These are phyloP conservation scores for Nemophila menziesii DNA, from an alignment of 257 asterid genomes.

Conservation along the genomic window DNA sequence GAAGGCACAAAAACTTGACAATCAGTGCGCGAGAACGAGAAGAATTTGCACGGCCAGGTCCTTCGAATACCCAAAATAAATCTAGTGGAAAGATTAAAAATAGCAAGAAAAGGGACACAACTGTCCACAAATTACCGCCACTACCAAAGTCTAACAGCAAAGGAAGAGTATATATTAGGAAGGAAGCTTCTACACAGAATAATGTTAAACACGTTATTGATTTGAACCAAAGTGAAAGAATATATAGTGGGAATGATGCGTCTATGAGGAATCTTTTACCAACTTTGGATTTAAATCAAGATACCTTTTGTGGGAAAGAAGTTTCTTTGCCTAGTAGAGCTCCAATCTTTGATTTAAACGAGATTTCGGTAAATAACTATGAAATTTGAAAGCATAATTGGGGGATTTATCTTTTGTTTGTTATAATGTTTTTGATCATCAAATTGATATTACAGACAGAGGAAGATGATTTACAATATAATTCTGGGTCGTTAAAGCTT, in stretches of 20 bases:
- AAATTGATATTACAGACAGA: conserved; percentile 32
- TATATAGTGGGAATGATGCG: conserved; percentile 22
- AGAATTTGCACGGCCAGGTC: conserved; percentile 6
- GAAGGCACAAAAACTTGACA: conserved; percentile 29
- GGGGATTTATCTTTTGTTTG: too few relatives aligned
- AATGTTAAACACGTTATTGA: conserved; percentile 10
- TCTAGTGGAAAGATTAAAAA: conserved; percentile 16
- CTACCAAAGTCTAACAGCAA: conserved; percentile 21
- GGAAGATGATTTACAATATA: conserved; percentile 46
- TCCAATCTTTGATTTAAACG: conserved; percentile 74
- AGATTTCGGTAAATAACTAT: conserved; percentile 47
- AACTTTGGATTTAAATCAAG: conserved; percentile 50
- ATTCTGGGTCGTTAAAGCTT: conserved; percentile 21
- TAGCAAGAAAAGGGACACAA: conserved; percentile 19
- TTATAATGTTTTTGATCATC: background rate
- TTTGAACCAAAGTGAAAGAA: conserved; percentile 32
- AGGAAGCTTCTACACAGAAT: conserved; percentile 13
- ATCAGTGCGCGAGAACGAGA: conserved; percentile 20
- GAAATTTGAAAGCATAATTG: background rate
- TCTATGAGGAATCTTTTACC: conserved; percentile 11
- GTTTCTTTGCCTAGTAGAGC: conserved; percentile 35
- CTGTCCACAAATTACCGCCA: conserved; percentile 25
- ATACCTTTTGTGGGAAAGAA: conserved; percentile 28
- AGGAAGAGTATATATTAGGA: conserved; percentile 24
- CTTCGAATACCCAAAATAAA: conserved; percentile 16